These are phyloP conservation scores for Leccinum pallidistipes DNA, from an alignment of 1,284 basidiomycete genomes.

Conservation along the genomic window DNA sequence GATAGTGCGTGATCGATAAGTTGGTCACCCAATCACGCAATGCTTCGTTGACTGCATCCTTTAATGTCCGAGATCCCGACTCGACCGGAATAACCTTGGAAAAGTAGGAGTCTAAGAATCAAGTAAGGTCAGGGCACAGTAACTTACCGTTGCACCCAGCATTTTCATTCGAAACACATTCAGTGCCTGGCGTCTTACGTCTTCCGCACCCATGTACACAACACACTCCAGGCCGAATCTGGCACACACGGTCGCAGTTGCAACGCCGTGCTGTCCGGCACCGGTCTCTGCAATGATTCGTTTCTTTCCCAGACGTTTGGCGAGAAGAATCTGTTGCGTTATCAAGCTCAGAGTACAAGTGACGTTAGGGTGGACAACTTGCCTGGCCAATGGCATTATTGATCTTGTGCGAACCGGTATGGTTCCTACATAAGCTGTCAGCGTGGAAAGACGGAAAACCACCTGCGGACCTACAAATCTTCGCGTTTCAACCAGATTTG, in stretches of 20 bases:
- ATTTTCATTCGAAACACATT: slow-evolving; percentile 99
- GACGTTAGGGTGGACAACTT: slow-evolving; percentile 13
- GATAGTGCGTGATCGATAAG: slow-evolving; percentile 90
- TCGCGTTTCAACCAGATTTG: slow-evolving; percentile 99
- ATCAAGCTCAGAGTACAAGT: not conserved
- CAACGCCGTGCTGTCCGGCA: slow-evolving; percentile 98
- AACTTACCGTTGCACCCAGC: slow-evolving; percentile 84
- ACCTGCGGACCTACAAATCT: slow-evolving; percentile 66
- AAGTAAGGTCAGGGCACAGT: not conserved
- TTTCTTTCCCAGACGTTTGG: slow-evolving; percentile 90
- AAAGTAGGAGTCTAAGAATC: not conserved
- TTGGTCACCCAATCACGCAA: slow-evolving; percentile 99
- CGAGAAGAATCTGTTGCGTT: slow-evolving; percentile 76
- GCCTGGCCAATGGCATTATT: slow-evolving; percentile 94
- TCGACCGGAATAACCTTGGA: slow-evolving; percentile 88
- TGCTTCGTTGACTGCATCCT: slow-evolving; percentile 97
- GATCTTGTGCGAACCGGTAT: slow-evolving; percentile 97
- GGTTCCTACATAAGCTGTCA: slow-evolving; percentile 58
- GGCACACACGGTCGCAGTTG: slow-evolving; percentile 97
- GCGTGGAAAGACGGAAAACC: not conserved
- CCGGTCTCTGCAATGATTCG: slow-evolving; percentile 99
- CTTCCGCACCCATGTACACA: slow-evolving; percentile 99
- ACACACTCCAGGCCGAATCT: slow-evolving; percentile 95
- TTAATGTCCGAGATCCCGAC: slow-evolving; percentile 93
- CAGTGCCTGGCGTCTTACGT: slow-evolving; percentile 91